Percentiles rank a stretch among this genome's conserved stretches.
Conservation (phyloP, 2,329 filamentous ascomycete species). For the Setomelanomma holmii region DNA sequence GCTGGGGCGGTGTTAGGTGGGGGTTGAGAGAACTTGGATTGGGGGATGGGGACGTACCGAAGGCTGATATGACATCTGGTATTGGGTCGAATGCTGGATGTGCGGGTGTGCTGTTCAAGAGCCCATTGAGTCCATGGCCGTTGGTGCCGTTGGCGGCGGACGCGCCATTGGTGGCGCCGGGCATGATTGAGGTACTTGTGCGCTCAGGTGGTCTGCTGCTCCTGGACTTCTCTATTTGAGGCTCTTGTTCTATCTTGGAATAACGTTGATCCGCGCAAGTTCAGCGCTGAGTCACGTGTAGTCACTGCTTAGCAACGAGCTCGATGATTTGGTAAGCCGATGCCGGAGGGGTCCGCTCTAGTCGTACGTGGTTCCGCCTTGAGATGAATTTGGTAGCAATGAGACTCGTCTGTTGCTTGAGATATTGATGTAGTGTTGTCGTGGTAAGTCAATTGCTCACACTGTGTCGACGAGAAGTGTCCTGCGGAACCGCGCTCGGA, state of each 20-base stretch:
- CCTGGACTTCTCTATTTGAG: background rate
- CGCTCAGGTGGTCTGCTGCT: background rate
- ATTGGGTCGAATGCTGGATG: conserved; percentile 55
- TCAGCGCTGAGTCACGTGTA: conserved; percentile 2
- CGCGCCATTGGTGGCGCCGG: conserved; percentile 26
- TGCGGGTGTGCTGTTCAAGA: conserved; percentile 35
- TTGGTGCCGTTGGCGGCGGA: conserved; percentile 23
- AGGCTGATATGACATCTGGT: conserved; percentile 54
- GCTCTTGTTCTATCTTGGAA: background rate
- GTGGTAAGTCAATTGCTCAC: background rate
- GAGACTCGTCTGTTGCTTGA: background rate
- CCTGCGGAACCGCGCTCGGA: conserved; percentile 8
- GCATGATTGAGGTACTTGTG: conserved; percentile 23
- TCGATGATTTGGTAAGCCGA: conserved; percentile 31
- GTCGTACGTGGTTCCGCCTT: background rate
- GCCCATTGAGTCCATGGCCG: conserved; percentile 20
- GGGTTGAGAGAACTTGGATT: background rate
- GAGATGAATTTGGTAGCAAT: background rate
- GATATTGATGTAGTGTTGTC: background rate
- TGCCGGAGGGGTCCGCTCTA: conserved; percentile 25
- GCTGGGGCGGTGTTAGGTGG: conserved; percentile 36
- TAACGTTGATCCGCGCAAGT: background rate
- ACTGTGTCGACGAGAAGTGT: background rate
- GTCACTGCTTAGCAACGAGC: conserved; percentile 25
- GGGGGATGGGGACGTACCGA: conserved; percentile 44